Base-by-base conservation (phyloP, 805 yeast species). In the Barnettozyma vustinii region DNA sequence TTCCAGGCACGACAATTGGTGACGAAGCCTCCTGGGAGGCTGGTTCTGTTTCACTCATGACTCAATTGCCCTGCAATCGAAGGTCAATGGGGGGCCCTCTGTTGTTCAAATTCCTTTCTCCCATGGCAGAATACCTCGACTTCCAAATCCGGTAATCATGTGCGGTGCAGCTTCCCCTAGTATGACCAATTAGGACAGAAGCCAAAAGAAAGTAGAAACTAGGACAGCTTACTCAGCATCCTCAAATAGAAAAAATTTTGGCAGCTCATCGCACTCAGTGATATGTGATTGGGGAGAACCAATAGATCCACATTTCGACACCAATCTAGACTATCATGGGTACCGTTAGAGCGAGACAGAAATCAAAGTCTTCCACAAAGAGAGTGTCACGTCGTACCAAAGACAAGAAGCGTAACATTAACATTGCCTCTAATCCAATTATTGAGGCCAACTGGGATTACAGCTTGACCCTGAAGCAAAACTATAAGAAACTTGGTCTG, bases 381-480 rank as follows among this genome's bases (percentile, higher is more conserved):
- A 88, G 86, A 68, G 80, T 77, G 57, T 80, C 94, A 27, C 77
- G 94, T 65, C 75, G 82, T 55, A 65, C 64, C 44, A 88, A 88
- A 63, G 91, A 86, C 60, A 81, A 77, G 59, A 83, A 81, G 57
- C 77, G 85, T 62, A 75, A 83, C 56, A 71, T 83, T 51, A 81
- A 81, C 52, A 79, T 87, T 30, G 74, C 75, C 43, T 74, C 87
- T 0, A 88, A 89, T 62, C 87, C 96, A 2, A 79, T 94, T 53
- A 86, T 94, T 53, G 95, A 89, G 5, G 87, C 81, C 32, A 78
- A 90, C 65, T 94, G 99, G 99, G 96, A 94, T 67, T 77, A 81
- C 51, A 76, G 78, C 12, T 73, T 84, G 49, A 91, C 98, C 0
- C 70, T 91, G 52, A 75, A 81, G 46, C 98, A 94, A 64, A 94